Base-by-base conservation (phyloP, 495 filamentous ascomycete genomes). In the Rusavskia elegans region DNA sequence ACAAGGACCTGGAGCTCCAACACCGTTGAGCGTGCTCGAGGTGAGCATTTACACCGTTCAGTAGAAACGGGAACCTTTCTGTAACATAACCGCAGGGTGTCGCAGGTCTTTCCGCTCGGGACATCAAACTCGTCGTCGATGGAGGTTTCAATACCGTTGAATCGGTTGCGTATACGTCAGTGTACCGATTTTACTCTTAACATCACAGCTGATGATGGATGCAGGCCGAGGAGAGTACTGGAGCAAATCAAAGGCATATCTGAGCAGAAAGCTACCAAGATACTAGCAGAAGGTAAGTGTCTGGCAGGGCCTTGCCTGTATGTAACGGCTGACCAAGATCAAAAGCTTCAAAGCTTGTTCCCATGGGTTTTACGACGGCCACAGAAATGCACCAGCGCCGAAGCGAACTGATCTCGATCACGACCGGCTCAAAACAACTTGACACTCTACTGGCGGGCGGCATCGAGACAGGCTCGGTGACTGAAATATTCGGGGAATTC, bases 401-500 rank as follows among this genome's bases (percentile, higher is more conserved):
- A 63, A 94, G 86, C 63, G 92, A 97, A 63, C 75, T 98, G 48
- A 98, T 98, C 55, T 97, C 89, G 5, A 89, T 98, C 55, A 96
- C 93, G 11, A 98, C 92, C 0, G 92, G 92, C 27, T 96, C 90
- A 8, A 98, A 98, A 68, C 85, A 94, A 57, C 76, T 98, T 11
- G 92, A 98, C 60, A 98, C 93, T 40, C 75, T 98, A 21, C 77
- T 98, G 9, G 92, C 90, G 25, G 92, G 92, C 54, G 92, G 92
- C 45, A 76, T 98, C 54, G 92, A 98, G 68, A 98, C 92, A 0
- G 92, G 92, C 29, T 95, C 88, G 14, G 93, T 98, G 39, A 98
- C 92, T n/a, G 92, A 98, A 63, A 82, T 98, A 10, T 98, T 98
- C 62, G 92, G 92, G 68, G 92, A 98, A 67, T 98, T 98, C 64